Evolutionary conservation across 176 grass and related monocot species (phyloP).

Genomic region (Otatea glauca): DNA sequence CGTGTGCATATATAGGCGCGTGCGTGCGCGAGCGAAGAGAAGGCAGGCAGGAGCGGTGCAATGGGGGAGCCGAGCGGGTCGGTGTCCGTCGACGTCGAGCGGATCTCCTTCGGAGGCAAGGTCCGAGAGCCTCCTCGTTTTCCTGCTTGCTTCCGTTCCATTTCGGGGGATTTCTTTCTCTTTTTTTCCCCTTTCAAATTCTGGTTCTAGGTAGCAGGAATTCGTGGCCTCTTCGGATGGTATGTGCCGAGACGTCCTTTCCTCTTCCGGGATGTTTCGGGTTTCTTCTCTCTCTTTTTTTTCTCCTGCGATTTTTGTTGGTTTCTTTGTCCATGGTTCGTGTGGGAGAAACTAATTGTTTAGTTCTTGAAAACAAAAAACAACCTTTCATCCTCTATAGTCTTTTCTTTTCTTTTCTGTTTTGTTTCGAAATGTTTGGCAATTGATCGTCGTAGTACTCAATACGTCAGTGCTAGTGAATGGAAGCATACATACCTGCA

Average conservation of each 20-base stretch:
- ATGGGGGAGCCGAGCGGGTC: constrained; percentile 82
- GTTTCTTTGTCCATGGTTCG: background rate
- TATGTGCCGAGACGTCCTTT: background rate
- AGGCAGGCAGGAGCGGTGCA: background rate
- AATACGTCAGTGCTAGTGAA: background rate
- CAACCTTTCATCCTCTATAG: background rate
- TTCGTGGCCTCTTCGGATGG: background rate
- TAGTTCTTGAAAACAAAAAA: background rate
- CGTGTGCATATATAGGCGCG: constrained; percentile 31
- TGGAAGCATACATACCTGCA: background rate
- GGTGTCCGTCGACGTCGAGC: constrained; percentile 74
- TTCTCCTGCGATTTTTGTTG: background rate
- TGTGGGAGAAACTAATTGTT: too few species aligned
- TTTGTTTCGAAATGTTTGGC: constrained; percentile 5
- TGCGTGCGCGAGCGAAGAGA: background rate
- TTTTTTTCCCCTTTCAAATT: background rate
- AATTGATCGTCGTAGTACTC: background rate
- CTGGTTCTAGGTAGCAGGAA: background rate
- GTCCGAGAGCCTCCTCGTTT: background rate
- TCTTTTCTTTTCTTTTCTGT: background rate
- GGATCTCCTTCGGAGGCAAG: constrained; percentile 83
- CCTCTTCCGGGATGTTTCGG: background rate
- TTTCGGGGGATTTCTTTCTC: background rate
- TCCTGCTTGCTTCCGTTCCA: background rate
- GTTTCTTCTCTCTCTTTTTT: background rate